Evolutionary conservation across 73 alveolate genomes (phyloP).

Genomic region (Diophrys sp.): DNA sequence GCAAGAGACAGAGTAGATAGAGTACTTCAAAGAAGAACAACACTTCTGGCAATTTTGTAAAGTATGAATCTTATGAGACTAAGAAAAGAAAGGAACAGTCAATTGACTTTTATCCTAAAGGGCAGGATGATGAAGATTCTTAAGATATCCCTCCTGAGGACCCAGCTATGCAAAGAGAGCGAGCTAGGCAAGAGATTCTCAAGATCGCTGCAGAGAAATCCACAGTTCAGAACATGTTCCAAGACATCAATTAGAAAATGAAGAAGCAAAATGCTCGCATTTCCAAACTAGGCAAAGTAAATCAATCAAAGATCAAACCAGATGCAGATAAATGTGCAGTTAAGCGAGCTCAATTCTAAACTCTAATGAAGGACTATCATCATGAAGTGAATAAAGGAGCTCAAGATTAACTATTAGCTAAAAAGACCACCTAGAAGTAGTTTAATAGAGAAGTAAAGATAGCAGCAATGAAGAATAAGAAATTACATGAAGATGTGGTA

Average conservation of each 20-base stretch:
- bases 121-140: background rate
- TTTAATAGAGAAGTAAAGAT: background rate
- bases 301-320: background rate
- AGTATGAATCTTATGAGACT: background rate
- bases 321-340: background rate
- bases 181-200: background rate
- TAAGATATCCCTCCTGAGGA: slow-evolving; percentile 1
- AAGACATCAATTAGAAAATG: background rate
- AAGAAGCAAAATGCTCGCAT: background rate
- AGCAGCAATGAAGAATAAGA: background rate
- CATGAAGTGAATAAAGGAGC: background rate
- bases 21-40: background rate
- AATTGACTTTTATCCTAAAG: too few relatives aligned
- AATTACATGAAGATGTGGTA: background rate
- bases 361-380: background rate
- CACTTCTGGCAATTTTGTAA: background rate
- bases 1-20: background rate
- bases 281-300: background rate
- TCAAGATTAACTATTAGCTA: background rate
- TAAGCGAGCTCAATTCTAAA: background rate
- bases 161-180: background rate
- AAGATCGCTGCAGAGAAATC: background rate
- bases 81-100: background rate
- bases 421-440: background rate
- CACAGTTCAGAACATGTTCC: background rate